phyloP scores from a whole-genome alignment of 805 yeast genomes.

The Saccharomycodes ludwigii region DNA sequence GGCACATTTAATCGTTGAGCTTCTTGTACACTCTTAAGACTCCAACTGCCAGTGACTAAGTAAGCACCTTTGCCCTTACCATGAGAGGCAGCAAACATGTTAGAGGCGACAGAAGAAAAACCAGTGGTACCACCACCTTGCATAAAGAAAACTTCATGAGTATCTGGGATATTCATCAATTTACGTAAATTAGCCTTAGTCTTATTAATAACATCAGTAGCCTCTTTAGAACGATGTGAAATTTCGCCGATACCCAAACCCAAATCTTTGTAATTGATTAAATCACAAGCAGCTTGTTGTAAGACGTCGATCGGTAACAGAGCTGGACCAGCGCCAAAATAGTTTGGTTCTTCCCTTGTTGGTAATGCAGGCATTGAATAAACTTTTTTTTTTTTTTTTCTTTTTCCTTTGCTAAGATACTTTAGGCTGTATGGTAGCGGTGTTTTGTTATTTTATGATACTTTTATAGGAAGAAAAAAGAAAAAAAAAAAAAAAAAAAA shows the following conservation, averaged over 20 bases:
- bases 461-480: not conserved
- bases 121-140: slow-evolving; percentile 99
- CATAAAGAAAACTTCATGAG: slow-evolving; percentile 86
- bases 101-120: slow-evolving; percentile 77
- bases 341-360: slow-evolving; percentile 54
- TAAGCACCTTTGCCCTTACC: slow-evolving; percentile 73
- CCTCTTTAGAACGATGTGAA: slow-evolving; percentile 86
- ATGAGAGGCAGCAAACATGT: slow-evolving; percentile 64
- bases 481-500: too few species aligned
- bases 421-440: slow-evolving; percentile 1
- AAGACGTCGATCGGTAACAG: slow-evolving; percentile 72
- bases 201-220: slow-evolving; percentile 60
- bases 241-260: slow-evolving; percentile 93
- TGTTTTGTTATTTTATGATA: not conserved
- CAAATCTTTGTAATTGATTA: slow-evolving; percentile 52
- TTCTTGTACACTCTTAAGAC: slow-evolving; percentile 77
- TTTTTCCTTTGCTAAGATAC: not conserved
- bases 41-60: slow-evolving; percentile 90
- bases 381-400: slow-evolving; percentile 9
- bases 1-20: slow-evolving; percentile 74
- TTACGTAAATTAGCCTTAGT: slow-evolving; percentile 57
- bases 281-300: slow-evolving; percentile 77
- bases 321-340: slow-evolving; percentile 99
- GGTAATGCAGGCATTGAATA: slow-evolving; percentile 1
- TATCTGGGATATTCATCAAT: slow-evolving; percentile 69